phyloP scores from a whole-genome alignment of 768 basidiomycete genomes.

The Trametes sanguinea region DNA sequence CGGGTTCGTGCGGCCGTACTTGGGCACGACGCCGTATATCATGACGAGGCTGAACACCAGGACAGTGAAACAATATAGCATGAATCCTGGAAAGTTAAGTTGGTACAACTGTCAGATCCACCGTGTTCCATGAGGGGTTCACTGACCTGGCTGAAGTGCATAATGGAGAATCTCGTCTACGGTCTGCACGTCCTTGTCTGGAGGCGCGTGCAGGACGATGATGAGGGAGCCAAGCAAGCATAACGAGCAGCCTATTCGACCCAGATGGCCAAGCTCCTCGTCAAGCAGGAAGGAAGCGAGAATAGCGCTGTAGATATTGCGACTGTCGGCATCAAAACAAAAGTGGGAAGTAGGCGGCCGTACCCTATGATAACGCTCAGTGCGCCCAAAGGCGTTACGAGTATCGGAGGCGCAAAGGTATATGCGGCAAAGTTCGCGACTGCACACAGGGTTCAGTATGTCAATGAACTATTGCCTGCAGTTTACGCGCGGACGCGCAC shows the following conservation, averaged over 20 bases:
- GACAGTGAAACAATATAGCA: slow-evolving; percentile 87
- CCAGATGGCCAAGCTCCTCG: slow-evolving; percentile 93
- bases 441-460: slow-evolving; percentile 26
- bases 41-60: slow-evolving; percentile 79
- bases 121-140: not conserved
- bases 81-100: slow-evolving; percentile 60
- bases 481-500: slow-evolving; percentile 42
- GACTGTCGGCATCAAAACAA: not conserved
- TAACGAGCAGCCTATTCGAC: slow-evolving; percentile 81
- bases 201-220: slow-evolving; percentile 95
- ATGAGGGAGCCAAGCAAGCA: slow-evolving; percentile 88
- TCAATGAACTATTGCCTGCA: slow-evolving; percentile 1
- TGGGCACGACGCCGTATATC: slow-evolving; percentile 85
- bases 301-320: slow-evolving; percentile 61
- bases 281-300: slow-evolving; percentile 91
- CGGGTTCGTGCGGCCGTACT: slow-evolving; percentile 85
- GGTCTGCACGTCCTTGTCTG: slow-evolving; percentile 89
- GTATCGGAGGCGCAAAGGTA: slow-evolving; percentile 94
- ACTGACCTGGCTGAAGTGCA: slow-evolving; percentile 88
- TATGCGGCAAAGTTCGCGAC: slow-evolving; percentile 95
- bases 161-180: slow-evolving; percentile 92
- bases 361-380: slow-evolving; percentile 96
- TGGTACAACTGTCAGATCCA: not conserved
- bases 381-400: slow-evolving; percentile 98
- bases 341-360: slow-evolving; percentile 29